Conservation (phyloP, 2,329 filamentous ascomycete genomes). For the Hypoxylon rubiginosum region DNA sequence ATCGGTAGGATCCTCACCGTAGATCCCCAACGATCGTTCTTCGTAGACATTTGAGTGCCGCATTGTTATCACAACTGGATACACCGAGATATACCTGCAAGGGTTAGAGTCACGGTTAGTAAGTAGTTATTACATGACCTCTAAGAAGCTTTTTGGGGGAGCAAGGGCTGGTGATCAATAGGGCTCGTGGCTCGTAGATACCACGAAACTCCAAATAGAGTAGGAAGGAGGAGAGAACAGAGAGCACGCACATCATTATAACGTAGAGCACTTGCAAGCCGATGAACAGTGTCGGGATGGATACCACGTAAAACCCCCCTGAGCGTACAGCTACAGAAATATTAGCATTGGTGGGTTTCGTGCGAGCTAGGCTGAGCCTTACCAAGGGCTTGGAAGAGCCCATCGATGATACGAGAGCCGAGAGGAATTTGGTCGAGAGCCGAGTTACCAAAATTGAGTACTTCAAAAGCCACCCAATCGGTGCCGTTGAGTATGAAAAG, state of each 20-base stretch:
- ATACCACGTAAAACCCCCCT: slow-evolving; percentile 75
- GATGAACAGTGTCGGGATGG: slow-evolving; percentile 66
- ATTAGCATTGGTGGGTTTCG: slow-evolving; percentile 22
- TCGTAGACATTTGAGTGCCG: slow-evolving; percentile 74
- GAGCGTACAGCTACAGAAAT: slow-evolving; percentile 67
- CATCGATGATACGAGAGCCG: slow-evolving; percentile 70
- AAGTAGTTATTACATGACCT: not conserved
- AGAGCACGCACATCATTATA: slow-evolving; percentile 59
- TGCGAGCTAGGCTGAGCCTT: slow-evolving; percentile 44
- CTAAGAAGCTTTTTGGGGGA: not conserved
- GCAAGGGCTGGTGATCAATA: not conserved
- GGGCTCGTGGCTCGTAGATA: not conserved
- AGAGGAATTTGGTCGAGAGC: slow-evolving; percentile 65
- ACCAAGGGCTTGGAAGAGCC: slow-evolving; percentile 74
- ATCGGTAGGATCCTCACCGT: slow-evolving; percentile 47
- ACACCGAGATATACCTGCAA: slow-evolving; percentile 58
- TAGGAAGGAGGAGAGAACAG: slow-evolving; percentile 49
- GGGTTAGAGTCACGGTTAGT: slow-evolving; percentile 2
- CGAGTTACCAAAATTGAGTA: slow-evolving; percentile 74
- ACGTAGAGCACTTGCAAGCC: slow-evolving; percentile 64
- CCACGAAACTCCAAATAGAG: not conserved
- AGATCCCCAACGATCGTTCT: slow-evolving; percentile 68
- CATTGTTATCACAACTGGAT: slow-evolving; percentile 64
- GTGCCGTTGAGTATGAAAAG: slow-evolving; percentile 71
- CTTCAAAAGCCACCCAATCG: slow-evolving; percentile 75